Percentiles rank a stretch among this genome's conserved stretches.
phyloP scores from a whole-genome alignment of 202 grass and related monocot genomes.

The Sporobolus alterniflorus region DNA sequence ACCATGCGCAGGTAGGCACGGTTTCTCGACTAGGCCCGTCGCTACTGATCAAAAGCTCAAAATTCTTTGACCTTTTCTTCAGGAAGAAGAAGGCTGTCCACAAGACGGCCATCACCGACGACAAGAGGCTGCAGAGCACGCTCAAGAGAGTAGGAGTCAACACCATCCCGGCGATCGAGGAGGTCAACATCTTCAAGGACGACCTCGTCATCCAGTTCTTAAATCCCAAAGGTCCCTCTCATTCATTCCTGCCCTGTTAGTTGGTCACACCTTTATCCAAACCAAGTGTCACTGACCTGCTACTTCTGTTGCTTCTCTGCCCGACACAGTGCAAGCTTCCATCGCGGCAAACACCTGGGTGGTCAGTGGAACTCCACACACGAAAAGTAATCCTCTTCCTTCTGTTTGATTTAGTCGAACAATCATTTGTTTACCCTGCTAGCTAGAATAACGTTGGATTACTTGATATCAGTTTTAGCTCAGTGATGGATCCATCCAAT shows the following conservation, averaged over 20 bases:
- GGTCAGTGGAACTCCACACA: constrained; percentile 69
- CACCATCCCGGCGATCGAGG: constrained; percentile 74
- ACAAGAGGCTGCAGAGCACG: constrained; percentile 73
- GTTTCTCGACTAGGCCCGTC: not conserved
- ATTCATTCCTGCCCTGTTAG: not conserved
- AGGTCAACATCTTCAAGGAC: constrained; percentile 81
- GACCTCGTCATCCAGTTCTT: constrained; percentile 75
- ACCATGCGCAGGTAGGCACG: constrained; percentile 59
- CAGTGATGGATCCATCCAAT: not conserved
- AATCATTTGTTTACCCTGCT: not conserved
- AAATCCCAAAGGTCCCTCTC: constrained; percentile 60
- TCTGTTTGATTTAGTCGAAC: not conserved
- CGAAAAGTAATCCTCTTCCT: constrained; percentile 50
- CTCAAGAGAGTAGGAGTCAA: constrained; percentile 77
- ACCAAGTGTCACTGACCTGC: not conserved
- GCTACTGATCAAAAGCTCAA: not conserved
- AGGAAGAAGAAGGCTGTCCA: constrained; percentile 84
- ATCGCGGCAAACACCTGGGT: constrained; percentile 78
- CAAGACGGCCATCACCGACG: constrained; percentile 69
- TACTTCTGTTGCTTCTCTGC: not conserved
- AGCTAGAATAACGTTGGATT: not conserved
- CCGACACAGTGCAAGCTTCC: constrained; percentile 68
- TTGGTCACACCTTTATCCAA: not conserved
- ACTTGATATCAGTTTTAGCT: no score
- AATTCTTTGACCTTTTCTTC: not conserved